Conservation (phyloP, 169 alveolate genomes). For the Cryptosporidium baileyi region DNA sequence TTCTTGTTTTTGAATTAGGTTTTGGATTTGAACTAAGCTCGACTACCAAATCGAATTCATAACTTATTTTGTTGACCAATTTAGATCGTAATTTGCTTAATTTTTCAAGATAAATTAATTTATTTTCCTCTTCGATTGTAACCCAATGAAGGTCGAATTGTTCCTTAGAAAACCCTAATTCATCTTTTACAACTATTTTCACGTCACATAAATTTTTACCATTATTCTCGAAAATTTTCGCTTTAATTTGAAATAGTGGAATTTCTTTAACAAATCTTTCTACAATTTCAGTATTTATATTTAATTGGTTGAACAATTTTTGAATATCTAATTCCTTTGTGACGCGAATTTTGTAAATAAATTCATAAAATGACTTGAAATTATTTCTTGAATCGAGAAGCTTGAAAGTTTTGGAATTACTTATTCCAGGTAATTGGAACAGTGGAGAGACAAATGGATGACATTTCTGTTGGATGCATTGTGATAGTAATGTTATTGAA, state of each 20-base stretch:
- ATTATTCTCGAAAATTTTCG: neutral
- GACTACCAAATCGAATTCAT: too few species aligned
- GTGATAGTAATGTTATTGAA: slow-evolving; percentile 67
- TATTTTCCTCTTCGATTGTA: neutral
- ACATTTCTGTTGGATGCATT: slow-evolving; percentile 71
- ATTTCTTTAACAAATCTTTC: neutral
- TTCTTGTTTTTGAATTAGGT: neutral
- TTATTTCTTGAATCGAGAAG: too few species aligned
- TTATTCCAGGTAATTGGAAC: slow-evolving; percentile 8
- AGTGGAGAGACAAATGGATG: slow-evolving; percentile 64
- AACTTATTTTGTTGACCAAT: too few species aligned
- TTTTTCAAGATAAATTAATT: neutral
- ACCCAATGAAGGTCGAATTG: slow-evolving; percentile 28
- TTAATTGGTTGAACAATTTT: neutral
- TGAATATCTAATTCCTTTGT: slow-evolving; percentile 3
- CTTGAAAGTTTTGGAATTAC: neutral
- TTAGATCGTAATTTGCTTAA: neutral
- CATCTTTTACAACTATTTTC: neutral
- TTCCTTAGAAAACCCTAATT: neutral
- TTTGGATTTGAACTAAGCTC: neutral
- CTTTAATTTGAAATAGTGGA: slow-evolving; percentile 13
- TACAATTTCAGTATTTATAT: neutral
- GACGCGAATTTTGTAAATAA: neutral
- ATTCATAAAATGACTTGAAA: slow-evolving; percentile 16
- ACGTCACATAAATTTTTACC: neutral